Base-by-base conservation (phyloP, 2,329 filamentous ascomycete species). In the Stachybotrys echinatus region DNA sequence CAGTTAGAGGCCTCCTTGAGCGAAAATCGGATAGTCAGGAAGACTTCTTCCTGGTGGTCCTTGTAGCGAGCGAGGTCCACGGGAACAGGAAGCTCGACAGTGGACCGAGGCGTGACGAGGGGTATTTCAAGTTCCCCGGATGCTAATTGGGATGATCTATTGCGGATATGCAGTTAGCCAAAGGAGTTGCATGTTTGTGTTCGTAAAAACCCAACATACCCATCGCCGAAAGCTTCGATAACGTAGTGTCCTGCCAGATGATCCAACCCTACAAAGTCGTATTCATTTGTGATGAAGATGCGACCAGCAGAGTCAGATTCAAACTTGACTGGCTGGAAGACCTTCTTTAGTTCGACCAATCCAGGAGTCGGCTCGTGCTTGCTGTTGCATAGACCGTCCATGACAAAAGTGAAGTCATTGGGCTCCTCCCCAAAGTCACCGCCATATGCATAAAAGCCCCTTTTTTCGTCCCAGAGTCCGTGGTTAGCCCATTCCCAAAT, bases 401-500 rank as follows among this genome's bases (percentile, higher is more conserved):
- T 74, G 40, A 80, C 74, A 47, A 84, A 85, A 49, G 78, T 80
- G 2, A 66, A 70, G 56, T 85, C 81, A 54, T 85, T 81, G 0
- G 80, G 81, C 0, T 74, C 66, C 45, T 85, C 81, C 3, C 76
- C 77, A 61, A 83, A 85, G 58, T 85, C 81, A 2, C 81, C 81
- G 1, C 81, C 81, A 40, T 83, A 84, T 0, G 70, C 81, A 2
- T 52, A 55, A 18, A 47, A 58, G 0, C 20, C 46, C 12, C 52
- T 52, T 8, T 52, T 44, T 4, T 56, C 55, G 0, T 50, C 31
- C n/a, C n/a, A n/a, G 0, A 56, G 38, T 2, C 56, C 55, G 0
- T 84, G 80, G 51, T 83, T 84, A 0, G 74, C 76, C 81, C 81
- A 85, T 57, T 85, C 81, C 81, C 81, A 85, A 3, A 84, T 75